Base-by-base conservation (phyloP, 2,329 filamentous ascomycete genomes). In the Fusarium nanum region DNA sequence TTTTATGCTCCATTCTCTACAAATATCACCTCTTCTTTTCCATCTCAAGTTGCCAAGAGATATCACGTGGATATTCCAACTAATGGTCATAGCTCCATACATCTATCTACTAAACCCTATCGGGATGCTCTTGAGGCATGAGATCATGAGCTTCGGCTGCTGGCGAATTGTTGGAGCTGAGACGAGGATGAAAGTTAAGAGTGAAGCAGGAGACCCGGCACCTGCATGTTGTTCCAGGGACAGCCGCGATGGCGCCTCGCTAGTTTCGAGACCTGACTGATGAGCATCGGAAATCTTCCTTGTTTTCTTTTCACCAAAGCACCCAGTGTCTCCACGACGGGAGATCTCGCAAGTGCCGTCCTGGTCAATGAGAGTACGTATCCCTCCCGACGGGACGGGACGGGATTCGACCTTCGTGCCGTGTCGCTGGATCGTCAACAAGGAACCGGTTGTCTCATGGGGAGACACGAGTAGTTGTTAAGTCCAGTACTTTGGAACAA, bases 41-140 rank as follows among this genome's bases (percentile, higher is more conserved):
- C 47, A 50, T 27, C 47, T 64, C 47, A 18, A 56, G 60, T 47
- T 55, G 67, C 61, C 57, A 67, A 71, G 57, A 34, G 52, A 70
- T 69, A 69, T 70, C 77, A 76, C 75, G 74, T 70, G 62, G 48
- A 66, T 54, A 20, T 30, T 25, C 30, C 32, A 40, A 47, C n/a
- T 28, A 49, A 56, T 76, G 76, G 75, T 71, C 76, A 76, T 76
- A 77, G 76, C 75, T 76, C 64, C 62, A 22, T 54, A 49, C 49
- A 45, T 30, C 25, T 62, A 45, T 30, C 25, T 62, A 45, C 72
- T 75, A 77, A 75, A 68, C 76, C 72, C 67, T 73, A 68, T 74
- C 64, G 56, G 67, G 70, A 55, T 56, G 25, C 42, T 34, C 28
- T 50, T 40, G 48, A 55, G 60, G 45, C 20, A 41, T 53, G 49